Percentiles rank a stretch among this genome's conserved stretches.
phyloP scores from a whole-genome alignment of 768 basidiomycete genomes.

The Panus rudis region DNA sequence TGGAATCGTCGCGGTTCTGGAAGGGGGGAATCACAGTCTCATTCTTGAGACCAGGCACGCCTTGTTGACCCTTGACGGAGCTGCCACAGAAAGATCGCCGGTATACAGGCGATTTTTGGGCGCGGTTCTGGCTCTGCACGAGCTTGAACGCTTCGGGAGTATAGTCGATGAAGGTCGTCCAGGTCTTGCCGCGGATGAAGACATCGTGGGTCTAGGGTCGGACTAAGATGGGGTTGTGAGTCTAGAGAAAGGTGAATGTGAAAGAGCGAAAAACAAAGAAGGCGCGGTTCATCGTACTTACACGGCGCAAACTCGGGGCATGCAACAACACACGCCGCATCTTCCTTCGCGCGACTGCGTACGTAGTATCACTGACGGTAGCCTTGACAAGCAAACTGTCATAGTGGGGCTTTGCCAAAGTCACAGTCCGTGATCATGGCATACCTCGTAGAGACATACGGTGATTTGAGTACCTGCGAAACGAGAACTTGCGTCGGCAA shows the following conservation, averaged over 20 bases:
- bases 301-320: conserved; percentile 98
- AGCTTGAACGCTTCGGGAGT: conserved; percentile 99
- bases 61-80: conserved; percentile 93
- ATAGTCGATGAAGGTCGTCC: conserved; percentile 99
- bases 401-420: conserved; percentile 74
- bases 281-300: conserved; percentile 46
- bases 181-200: conserved; percentile 94
- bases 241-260: conserved; percentile 37
- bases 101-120: conserved; percentile 93
- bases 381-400: conserved; percentile 97
- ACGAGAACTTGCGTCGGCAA: conserved; percentile 93
- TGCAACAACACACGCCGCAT: conserved; percentile 99
- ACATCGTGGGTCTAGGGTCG: conserved; percentile 93
- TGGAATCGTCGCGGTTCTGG: conserved; percentile 69
- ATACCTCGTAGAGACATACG: conserved; percentile 30
- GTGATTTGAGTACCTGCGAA: conserved; percentile 99
- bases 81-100: conserved; percentile 98
- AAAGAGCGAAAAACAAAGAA: neutral
- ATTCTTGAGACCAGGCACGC: conserved; percentile 89
- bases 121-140: conserved; percentile 95
- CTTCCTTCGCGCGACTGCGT: conserved; percentile 97
- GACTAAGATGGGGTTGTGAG: conserved; percentile 99
- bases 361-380: conserved; percentile 92
- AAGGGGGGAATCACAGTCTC: conserved; percentile 82
- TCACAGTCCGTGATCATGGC: neutral